phyloP scores from a whole-genome alignment of 2,329 filamentous ascomycete genomes.

The Colletotrichum sp. region DNA sequence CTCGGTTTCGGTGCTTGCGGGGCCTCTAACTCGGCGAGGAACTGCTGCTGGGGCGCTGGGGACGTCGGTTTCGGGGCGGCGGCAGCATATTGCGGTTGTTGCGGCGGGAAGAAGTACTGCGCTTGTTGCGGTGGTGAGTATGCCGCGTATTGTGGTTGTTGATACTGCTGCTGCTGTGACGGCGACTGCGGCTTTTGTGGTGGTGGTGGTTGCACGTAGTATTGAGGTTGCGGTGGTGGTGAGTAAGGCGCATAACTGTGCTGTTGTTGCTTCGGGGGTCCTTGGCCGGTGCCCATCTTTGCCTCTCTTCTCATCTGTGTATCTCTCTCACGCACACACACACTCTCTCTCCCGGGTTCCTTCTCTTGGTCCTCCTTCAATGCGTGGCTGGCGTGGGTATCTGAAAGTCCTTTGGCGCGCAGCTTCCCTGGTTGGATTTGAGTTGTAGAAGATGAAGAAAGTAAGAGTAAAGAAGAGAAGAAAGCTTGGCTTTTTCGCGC shows the following conservation, averaged over 20 bases:
- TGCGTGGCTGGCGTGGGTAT: not conserved
- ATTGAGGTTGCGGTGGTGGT: conserved; percentile 6
- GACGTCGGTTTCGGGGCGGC: not conserved
- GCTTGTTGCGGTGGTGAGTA: conserved; percentile 9
- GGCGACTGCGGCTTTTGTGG: not conserved
- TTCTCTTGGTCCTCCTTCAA: not conserved
- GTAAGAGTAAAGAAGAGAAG: not conserved
- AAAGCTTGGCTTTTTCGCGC: not conserved
- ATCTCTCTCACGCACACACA: not conserved
- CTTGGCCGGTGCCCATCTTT: conserved; percentile 11
- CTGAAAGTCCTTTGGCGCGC: not conserved
- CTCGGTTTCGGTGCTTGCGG: not conserved
- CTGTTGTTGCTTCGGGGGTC: not conserved
- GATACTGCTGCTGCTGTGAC: not conserved
- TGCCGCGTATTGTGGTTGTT: not conserved
- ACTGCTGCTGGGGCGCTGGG: conserved; percentile 4
- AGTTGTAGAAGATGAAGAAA: not conserved
- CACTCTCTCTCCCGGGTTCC: not conserved
- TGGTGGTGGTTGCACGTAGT: not conserved
- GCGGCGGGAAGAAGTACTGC: conserved; percentile 10
- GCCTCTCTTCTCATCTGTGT: not conserved
- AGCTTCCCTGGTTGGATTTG: not conserved
- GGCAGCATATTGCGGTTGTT: conserved; percentile 4
- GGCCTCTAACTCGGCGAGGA: conserved; percentile 21
- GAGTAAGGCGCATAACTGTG: not conserved